Conservation (phyloP, 179 eudicot genomes). For the Pouteria campechiana region DNA sequence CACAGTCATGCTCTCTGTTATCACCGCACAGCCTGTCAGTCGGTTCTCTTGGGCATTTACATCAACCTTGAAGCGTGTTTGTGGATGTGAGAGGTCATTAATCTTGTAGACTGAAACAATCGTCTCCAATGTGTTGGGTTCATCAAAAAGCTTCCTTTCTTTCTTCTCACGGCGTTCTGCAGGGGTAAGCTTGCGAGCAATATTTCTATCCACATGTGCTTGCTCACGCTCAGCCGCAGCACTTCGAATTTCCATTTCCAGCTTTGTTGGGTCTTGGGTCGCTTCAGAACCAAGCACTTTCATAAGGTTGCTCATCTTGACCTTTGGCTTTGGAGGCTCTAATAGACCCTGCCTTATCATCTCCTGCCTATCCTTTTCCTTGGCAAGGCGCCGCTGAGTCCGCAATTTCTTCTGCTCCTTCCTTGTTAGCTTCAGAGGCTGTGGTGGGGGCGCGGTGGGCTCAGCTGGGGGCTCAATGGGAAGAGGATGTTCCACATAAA, state of each 20-base stretch:
- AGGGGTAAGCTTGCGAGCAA: conserved; percentile 91
- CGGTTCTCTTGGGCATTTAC: conserved; percentile 91
- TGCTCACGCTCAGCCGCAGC: conserved; percentile 98
- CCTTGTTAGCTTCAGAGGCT: conserved; percentile 89
- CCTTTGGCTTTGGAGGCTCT: conserved; percentile 89
- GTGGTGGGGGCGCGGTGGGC: conserved; percentile 87
- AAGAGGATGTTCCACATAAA: conserved; percentile 81
- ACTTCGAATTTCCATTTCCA: conserved; percentile 79
- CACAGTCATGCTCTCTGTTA: conserved; percentile 54
- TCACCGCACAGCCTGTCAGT: conserved; percentile 71
- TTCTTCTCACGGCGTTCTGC: conserved; percentile 92
- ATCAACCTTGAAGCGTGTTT: conserved; percentile 83
- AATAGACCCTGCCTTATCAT: conserved; percentile 92
- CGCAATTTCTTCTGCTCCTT: conserved; percentile 94
- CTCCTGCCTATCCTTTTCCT: conserved; percentile 88
- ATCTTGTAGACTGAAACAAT: conserved; percentile 78
- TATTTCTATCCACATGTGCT: conserved; percentile 88
- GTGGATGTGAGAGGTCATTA: conserved; percentile 66
- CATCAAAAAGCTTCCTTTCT: conserved; percentile 87
- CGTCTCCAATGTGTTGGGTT: conserved; percentile 50
- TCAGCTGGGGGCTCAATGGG: conserved; percentile 95
- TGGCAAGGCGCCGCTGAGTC: conserved; percentile 74
- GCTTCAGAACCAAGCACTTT: conserved; percentile 91
- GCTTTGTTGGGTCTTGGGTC: conserved; percentile 86
- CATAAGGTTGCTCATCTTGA: conserved; percentile 97